A percentile compares a stretch with the other conserved stretches of the same genome.
Conservation (phyloP, 352 stramenopile species). For the Globisporangium mamillatum region DNA sequence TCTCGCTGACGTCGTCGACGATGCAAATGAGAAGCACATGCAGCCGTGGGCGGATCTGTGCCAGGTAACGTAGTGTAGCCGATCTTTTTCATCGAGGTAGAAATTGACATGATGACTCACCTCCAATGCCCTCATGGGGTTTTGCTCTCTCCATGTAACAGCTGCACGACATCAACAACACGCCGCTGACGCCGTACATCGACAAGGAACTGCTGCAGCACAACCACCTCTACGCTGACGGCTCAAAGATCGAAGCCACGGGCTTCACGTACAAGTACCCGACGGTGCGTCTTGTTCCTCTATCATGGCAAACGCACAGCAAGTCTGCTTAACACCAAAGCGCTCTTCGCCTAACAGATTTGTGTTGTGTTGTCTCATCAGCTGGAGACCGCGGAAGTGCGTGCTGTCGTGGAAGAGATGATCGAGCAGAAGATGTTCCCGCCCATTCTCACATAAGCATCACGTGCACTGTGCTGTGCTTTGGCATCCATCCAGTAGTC, state of each 20-base stretch:
- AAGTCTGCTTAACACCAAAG: neutral
- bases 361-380: slow-evolving; percentile 13
- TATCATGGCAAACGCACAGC: neutral
- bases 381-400: slow-evolving; percentile 60
- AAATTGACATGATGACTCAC: slow-evolving; percentile 4
- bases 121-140: neutral
- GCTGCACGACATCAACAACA: slow-evolving; percentile 79
- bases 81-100: neutral
- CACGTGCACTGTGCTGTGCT: neutral
- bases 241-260: slow-evolving; percentile 73
- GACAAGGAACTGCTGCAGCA: slow-evolving; percentile 86
- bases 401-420: slow-evolving; percentile 63
- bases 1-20: slow-evolving; percentile 78
- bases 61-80: slow-evolving; percentile 25
- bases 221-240: slow-evolving; percentile 78
- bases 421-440: slow-evolving; percentile 81
- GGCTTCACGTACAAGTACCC: slow-evolving; percentile 76
- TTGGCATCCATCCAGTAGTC: neutral
- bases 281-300: slow-evolving; percentile 36
- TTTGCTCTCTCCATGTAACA: slow-evolving; percentile 15
- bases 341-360: neutral
- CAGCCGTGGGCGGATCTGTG: slow-evolving; percentile 85
- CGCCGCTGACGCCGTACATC: slow-evolving; percentile 83
- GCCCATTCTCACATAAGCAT: slow-evolving; percentile 49
- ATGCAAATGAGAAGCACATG: slow-evolving; percentile 91